These are phyloP conservation scores for Plantago elongata DNA, from an alignment of 257 asterid species.

Conservation along the genomic window DNA sequence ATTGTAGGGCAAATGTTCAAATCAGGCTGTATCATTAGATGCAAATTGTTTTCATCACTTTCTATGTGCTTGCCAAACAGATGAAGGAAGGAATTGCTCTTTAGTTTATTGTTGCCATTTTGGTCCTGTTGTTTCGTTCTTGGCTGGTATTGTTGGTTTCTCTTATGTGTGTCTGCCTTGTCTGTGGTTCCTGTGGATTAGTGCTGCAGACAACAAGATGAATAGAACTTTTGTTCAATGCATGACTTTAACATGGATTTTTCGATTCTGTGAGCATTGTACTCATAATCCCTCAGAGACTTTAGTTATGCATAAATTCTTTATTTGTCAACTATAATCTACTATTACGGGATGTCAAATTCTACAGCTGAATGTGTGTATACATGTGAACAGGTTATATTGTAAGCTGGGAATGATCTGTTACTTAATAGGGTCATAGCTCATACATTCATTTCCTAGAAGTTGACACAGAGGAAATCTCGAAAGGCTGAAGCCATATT, in stretches of 20 bases:
- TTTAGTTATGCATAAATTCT: background rate
- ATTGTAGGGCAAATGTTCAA: background rate
- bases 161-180: background rate
- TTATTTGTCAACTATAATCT: conserved; percentile 1
- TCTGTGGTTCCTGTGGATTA: background rate
- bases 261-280: background rate
- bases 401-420: conserved; percentile 13
- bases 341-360: background rate
- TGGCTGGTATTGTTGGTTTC: background rate
- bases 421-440: conserved; percentile 12
- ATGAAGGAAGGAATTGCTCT: too few relatives aligned
- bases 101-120: background rate
- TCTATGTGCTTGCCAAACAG: background rate
- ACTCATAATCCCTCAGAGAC: background rate
- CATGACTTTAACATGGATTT: background rate
- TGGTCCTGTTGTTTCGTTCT: background rate
- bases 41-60: background rate
- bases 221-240: background rate
- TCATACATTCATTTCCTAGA: conserved; percentile 6
- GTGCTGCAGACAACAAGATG: background rate
- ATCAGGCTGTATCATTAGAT: too few relatives aligned
- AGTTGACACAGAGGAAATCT: conserved; percentile 16
- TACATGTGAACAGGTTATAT: conserved; percentile 19
- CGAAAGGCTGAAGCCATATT: background rate
- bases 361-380: background rate